Base-by-base conservation (phyloP, 768 basidiomycete species). In the Lactarius quietus region DNA sequence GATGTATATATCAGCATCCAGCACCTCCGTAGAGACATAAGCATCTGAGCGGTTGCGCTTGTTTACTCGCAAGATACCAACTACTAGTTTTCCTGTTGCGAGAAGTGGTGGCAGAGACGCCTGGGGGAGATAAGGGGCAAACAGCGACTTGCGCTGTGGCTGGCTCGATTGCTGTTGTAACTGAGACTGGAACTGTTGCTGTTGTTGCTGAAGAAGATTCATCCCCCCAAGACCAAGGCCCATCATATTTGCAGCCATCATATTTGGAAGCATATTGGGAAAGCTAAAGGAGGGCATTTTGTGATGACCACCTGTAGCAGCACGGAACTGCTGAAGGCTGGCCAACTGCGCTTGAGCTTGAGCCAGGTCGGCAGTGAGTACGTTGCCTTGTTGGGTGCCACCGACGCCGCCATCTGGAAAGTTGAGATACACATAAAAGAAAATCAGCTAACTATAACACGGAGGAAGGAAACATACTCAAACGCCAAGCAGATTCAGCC, bases 1-100 rank as follows among this genome's bases (percentile, higher is more conserved):
- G 65, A 98, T 98, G 72, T 98, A 99, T 74, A 99, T 98, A 72
- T 99, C 97, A 62, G 96, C 95, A 74, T 99, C 97, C 57, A 99
- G 78, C 36, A 98, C 95, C 74, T 98, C 97, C 14, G 96, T 98
- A 17, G 97, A 91, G 62, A 99, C 95, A 75, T 98, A 99, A 9
- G 97, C 97, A 75, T 99, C 97, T 20, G 95, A 98, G 62, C 97
- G 86, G 75, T 98, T 98, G 71, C 96, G 89, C 79, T 98, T 98
- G 79, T 98, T 98, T 70, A 98, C 97, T 38, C 97, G 88, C 58
- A 99, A 78, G 61, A 97, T 95, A 67, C 97, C 97, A 52, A 98
- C 95, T 62, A 99, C 97, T 54, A 99, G 82, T 77, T 98, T 98
- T 55, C 97, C 97, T 12, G 97, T 96, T 10, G 93, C 92, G 60